Percentiles rank a stretch among this genome's conserved stretches.
Evolutionary conservation across 768 basidiomycete species (phyloP).

Genomic region (Calocera viscosa): DNA sequence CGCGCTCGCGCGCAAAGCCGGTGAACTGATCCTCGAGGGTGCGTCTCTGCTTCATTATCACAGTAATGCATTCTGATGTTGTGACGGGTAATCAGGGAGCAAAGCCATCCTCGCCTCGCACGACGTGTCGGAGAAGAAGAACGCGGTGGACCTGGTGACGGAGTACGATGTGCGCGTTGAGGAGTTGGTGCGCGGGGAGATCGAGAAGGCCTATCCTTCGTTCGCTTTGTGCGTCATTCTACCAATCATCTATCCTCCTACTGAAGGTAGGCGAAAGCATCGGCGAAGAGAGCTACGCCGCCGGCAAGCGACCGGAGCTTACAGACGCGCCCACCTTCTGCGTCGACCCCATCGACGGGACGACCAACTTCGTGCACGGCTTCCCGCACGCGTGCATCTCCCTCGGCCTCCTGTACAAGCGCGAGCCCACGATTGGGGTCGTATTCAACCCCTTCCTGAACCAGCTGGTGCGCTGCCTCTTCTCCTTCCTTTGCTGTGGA

Average conservation of each 20-base stretch:
- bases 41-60: neutral
- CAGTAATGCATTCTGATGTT: slow-evolving; percentile 13
- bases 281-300: slow-evolving; percentile 85
- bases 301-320: slow-evolving; percentile 44
- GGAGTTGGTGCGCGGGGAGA: slow-evolving; percentile 60
- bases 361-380: slow-evolving; percentile 77
- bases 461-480: slow-evolving; percentile 46
- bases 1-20: slow-evolving; percentile 60
- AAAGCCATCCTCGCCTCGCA: slow-evolving; percentile 53
- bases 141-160: slow-evolving; percentile 87
- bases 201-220: slow-evolving; percentile 51
- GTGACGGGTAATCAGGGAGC: slow-evolving; percentile 30
- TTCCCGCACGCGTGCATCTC: slow-evolving; percentile 86
- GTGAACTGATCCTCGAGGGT: slow-evolving; percentile 62
- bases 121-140: slow-evolving; percentile 70
- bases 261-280: slow-evolving; percentile 40
- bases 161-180: slow-evolving; percentile 90
- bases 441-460: slow-evolving; percentile 88
- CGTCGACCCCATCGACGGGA: slow-evolving; percentile 89
- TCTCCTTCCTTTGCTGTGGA: neutral
- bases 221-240: slow-evolving; percentile 66
- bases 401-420: slow-evolving; percentile 73
- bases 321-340: slow-evolving; percentile 91
- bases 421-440: slow-evolving; percentile 74
- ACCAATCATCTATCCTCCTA: neutral